Conservation (phyloP, 768 basidiomycete species). For the Mycena vulgaris region DNA sequence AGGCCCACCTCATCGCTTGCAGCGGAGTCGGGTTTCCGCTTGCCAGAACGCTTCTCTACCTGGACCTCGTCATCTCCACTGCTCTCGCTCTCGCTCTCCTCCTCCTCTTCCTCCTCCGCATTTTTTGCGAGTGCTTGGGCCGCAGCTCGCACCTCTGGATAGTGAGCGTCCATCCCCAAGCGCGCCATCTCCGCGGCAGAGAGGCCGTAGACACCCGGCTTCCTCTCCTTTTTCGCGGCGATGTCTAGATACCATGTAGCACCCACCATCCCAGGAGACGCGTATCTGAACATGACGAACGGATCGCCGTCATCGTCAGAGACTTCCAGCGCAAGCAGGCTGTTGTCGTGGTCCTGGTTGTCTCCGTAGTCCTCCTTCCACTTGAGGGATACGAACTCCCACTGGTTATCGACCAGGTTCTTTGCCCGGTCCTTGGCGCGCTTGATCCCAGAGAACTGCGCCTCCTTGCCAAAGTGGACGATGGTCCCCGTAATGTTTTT, state of each 20-base stretch:
- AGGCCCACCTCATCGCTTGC: constrained; percentile 2
- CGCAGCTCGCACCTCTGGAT: constrained; percentile 34
- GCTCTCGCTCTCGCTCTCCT: constrained; percentile 33
- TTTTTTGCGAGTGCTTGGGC: constrained; percentile 8
- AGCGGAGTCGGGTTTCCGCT: constrained; percentile 27
- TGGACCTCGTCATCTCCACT: constrained; percentile 19
- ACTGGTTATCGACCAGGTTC: constrained; percentile 30
- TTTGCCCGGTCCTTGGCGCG: constrained; percentile 34
- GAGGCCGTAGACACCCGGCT: constrained; percentile 12
- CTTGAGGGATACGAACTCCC: constrained; percentile 34
- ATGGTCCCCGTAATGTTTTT: constrained; percentile 37
- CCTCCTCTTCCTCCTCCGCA: constrained; percentile 25
- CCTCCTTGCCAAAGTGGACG: constrained; percentile 36
- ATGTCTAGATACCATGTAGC: constrained; percentile 35
- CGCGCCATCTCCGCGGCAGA: constrained; percentile 31
- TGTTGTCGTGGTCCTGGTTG: constrained; percentile 30
- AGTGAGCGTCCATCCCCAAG: constrained; percentile 32
- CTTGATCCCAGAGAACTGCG: constrained; percentile 32
- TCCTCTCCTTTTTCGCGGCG: constrained; percentile 36
- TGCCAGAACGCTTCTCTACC: constrained; percentile 20
- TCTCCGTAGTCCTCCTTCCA: constrained; percentile 36
- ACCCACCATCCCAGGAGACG: constrained; percentile 23
- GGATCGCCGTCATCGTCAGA: constrained; percentile 31
- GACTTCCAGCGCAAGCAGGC: constrained; percentile 31
- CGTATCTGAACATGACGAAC: constrained; percentile 37